A percentile compares a stretch with the other conserved stretches of the same genome.
These are phyloP conservation scores for Mucuna pruriens DNA, from an alignment of 306 rosid genomes.

Conservation along the genomic window DNA sequence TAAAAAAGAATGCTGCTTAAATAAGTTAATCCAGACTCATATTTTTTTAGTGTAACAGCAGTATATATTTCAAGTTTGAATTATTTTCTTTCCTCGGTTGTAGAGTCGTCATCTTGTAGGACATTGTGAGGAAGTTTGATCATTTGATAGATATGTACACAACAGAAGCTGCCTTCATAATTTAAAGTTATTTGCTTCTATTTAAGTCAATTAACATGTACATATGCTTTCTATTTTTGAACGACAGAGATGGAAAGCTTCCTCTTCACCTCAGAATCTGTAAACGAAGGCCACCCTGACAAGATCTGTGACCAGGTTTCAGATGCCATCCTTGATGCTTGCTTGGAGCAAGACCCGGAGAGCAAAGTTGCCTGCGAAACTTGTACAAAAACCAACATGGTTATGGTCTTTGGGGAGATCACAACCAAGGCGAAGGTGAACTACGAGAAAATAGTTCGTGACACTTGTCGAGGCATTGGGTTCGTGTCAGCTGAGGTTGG, in stretches of 20 bases:
- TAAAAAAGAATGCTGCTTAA: neutral
- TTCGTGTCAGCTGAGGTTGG: conserved; percentile 74
- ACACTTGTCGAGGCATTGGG: conserved; percentile 80
- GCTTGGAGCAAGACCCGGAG: conserved; percentile 75
- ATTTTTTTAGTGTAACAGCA: neutral
- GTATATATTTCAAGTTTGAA: neutral
- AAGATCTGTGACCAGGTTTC: conserved; percentile 85
- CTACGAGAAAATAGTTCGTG: conserved; percentile 81
- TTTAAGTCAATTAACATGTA: neutral
- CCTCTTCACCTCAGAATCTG: conserved; percentile 86
- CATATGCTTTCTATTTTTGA: neutral
- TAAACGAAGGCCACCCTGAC: conserved; percentile 86
- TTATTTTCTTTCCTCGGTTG: neutral
- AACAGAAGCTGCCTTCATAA: neutral
- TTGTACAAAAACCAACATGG: conserved; percentile 92
- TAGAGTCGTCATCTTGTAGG: neutral
- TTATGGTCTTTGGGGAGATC: conserved; percentile 89
- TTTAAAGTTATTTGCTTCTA: neutral
- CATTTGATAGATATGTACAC: neutral
- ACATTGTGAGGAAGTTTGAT: neutral
- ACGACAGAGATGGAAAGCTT: conserved; percentile 67
- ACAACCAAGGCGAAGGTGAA: conserved; percentile 76
- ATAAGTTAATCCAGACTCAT: neutral
- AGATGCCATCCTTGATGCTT: conserved; percentile 80
- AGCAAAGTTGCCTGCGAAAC: conserved; percentile 91